These are phyloP conservation scores for Arthrobotrys megalospora DNA, from an alignment of 2,329 filamentous ascomycete genomes.

Conservation along the genomic window DNA sequence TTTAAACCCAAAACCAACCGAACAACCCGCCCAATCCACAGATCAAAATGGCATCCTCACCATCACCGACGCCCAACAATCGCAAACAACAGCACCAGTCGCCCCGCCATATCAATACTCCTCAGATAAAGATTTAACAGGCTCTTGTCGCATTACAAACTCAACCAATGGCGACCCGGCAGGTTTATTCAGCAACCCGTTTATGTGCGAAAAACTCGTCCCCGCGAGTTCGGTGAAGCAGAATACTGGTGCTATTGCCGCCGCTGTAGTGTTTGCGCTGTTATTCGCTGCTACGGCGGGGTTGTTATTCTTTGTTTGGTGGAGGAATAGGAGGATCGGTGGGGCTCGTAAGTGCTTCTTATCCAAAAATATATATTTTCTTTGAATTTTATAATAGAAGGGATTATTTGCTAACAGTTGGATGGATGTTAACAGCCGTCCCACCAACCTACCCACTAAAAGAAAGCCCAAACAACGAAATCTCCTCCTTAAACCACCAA, in stretches of 20 bases:
- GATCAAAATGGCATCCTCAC: neutral
- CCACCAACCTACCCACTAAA: constrained; percentile 23
- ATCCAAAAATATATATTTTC: neutral
- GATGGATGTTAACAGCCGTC: neutral
- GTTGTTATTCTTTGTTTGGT: constrained; percentile 36
- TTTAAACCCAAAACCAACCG: neutral
- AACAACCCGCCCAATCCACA: neutral
- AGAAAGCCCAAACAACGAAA: constrained; percentile 23
- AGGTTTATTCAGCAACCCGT: constrained; percentile 21
- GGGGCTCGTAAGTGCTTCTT: constrained; percentile 18
- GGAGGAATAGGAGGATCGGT: constrained; percentile 21
- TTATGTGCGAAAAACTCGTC: constrained; percentile 36
- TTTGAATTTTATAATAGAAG: no score
- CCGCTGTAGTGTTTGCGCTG: constrained; percentile 38
- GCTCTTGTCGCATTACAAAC: constrained; percentile 37
- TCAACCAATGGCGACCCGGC: neutral
- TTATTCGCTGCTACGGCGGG: constrained; percentile 32
- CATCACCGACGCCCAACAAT: neutral
- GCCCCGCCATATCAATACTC: constrained; percentile 24
- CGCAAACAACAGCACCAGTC: neutral
- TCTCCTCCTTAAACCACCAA: constrained; percentile 33
- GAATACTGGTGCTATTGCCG: constrained; percentile 35
- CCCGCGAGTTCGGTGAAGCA: constrained; percentile 33
- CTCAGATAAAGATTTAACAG: constrained; percentile 27
- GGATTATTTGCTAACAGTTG: neutral